Base-by-base conservation (phyloP, 306 rosid species). In the Astragalus glycyphyllos region DNA sequence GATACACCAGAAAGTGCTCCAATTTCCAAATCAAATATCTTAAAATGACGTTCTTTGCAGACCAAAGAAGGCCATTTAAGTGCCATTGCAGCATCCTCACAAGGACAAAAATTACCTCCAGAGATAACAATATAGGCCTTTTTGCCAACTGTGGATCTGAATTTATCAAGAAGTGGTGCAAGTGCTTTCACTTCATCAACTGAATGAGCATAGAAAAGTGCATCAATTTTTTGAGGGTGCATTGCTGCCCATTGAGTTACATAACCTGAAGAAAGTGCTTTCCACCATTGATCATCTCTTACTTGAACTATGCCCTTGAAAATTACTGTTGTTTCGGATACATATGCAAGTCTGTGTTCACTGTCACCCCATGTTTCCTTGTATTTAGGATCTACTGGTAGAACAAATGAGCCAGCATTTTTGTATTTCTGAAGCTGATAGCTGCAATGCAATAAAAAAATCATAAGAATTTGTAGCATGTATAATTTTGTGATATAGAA, bases 361-460 rank as follows among this genome's bases (percentile, higher is more conserved):
- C 97, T 91, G 13, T 94, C 97, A 50, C 99, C 99, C 99, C 96
- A 94, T 11, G 97, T 94, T 83, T 94, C 99, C 81, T 83, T 91
- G 81, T 94, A 96, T 0, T 83, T 86, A 26, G 95, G 88, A 15
- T 91, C 91, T 44, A 86, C 91, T 1, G 99, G 99, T 60, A 94
- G 87, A 53, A 94, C 99, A 79, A 86, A 94, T 1, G 97, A 94
- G 8, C 92, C 97, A 11, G 91, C 99, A 65, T 86, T 87, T 86
- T 86, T 91, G 80, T 94, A 89, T 77, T 94, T 94, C 31, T 91
- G 97, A 73, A 94, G 96, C 76, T 87, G 95, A 81, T 94, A 94
- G 77, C 99, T 94, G 85, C 82, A 80, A 59, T 56, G 7, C 53
- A 23, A 23, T 23, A n/a, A n/a, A n/a, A n/a, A n/a, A n/a, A n/a